Evolutionary conservation across 352 stramenopile genomes (phyloP).

Genomic region (Globisporangium alternatum): DNA sequence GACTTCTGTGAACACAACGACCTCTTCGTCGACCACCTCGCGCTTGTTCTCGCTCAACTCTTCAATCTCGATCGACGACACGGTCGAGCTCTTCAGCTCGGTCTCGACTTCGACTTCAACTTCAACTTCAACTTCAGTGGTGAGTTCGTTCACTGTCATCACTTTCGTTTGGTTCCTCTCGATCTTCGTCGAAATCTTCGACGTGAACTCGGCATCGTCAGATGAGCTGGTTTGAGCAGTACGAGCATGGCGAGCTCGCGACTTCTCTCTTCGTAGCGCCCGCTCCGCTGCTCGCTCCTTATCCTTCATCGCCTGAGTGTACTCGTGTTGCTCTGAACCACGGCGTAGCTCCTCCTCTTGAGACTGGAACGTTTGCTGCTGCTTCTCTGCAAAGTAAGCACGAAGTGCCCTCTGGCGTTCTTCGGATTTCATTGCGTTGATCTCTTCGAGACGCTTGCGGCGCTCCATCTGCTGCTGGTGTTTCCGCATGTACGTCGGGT

Average conservation of each 20-base stretch:
- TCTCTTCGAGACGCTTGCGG: slow-evolving; percentile 60
- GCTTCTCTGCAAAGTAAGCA: slow-evolving; percentile 39
- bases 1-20: neutral
- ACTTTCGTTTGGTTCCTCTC: slow-evolving; percentile 1
- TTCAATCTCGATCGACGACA: neutral
- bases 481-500: slow-evolving; percentile 38
- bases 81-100: slow-evolving; percentile 7
- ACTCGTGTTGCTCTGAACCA: slow-evolving; percentile 53
- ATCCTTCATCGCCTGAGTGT: slow-evolving; percentile 27
- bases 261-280: slow-evolving; percentile 14
- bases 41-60: slow-evolving; percentile 16
- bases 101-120: neutral
- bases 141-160: slow-evolving; percentile 1
- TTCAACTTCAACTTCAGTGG: neutral
- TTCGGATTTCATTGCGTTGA: slow-evolving; percentile 55
- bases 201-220: neutral
- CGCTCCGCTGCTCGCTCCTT: slow-evolving; percentile 18
- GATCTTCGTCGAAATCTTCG: neutral
- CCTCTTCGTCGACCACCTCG: slow-evolving; percentile 7
- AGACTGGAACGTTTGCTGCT: slow-evolving; percentile 37
- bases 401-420: slow-evolving; percentile 54
- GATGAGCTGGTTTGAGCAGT: slow-evolving; percentile 7
- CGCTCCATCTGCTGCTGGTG: slow-evolving; percentile 59
- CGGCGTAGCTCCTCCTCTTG: slow-evolving; percentile 49
- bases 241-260: slow-evolving; percentile 5